Evolutionary conservation across 2,329 filamentous ascomycete species (phyloP), one percentile per base, ranked within the genome.

Genomic region (Aspergillus latus): DNA sequence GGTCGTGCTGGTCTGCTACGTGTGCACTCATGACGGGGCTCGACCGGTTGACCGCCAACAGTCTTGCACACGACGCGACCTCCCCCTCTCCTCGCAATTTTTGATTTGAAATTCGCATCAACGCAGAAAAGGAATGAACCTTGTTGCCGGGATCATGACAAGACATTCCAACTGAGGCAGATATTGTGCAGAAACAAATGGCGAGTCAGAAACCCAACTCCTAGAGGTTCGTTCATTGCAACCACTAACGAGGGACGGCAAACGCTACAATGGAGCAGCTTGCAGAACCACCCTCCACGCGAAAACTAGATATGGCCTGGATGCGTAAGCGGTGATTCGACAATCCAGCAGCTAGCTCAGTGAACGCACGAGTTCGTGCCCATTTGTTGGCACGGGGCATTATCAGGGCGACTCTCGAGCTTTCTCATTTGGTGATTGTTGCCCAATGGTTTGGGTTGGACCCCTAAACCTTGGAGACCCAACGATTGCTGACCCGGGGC

Each of bases 21-120:
- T 73, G 70, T 66, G 67, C 69, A 64, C 59, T 49, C 49, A 59
- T 70, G 66, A 72, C 65, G 68, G 67, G 68, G 61, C 59, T 59
- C 54, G 15, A 46, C 37, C 32, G 44, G 55, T 60, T 61, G 62
- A 60, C 62, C 60, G 57, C 60, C 57, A 60, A 50, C 54, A 46
- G 54, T 52, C 40, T 45, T 37, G 36, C 52, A 21, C 37, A 21
- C 54, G 48, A 55, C 56, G 61, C 60, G 44, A 58, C 34, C 59
- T 57, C 28, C 21, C 30, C 21, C 21, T 21, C 21, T 21, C 21
- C 21, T 21, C 21, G 21, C 21, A 37, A 44, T 16, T 44, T 30
- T 32, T 51, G 26, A 37, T 56, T 56, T 47, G 52, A 34, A 36
- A 32, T 36, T 48, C 15, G 43, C 36, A 52, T 37, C 30, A 21